Base-by-base conservation (phyloP, 2,329 filamentous ascomycete species). In the Beauveria medogensis region DNA sequence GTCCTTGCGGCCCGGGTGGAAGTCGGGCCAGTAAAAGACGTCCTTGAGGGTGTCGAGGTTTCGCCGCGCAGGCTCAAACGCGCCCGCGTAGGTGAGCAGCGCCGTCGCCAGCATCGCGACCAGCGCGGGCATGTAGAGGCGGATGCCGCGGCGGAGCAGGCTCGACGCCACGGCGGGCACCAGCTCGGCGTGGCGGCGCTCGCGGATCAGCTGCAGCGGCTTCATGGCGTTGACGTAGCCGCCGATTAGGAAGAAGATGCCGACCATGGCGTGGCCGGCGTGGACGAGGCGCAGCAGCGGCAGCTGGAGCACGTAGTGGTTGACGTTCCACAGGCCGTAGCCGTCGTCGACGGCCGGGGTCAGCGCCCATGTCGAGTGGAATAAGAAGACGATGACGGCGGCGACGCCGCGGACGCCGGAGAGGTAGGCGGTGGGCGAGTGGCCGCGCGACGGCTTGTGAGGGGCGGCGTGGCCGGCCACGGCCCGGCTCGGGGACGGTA, bases 191-290 rank as follows among this genome's bases (percentile, higher is more conserved):
- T 51, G 20, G 46, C 53, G 53, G 24, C 37, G 52, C 2, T 41
- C 44, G n/a, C 62, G 51, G 9, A 58, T 53, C 40, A 51, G 28
- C 8, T 22, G 37, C 14, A 47, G 50, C 8, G 59, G 54, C 34
- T 50, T 59, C 12, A 46, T 18, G 30, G 62, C 54, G 48, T 59
- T 59, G 52, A 55, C 62, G 41, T 57, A 60, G 52, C 62, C 62
- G 37, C 60, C 60, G 20, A 63, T 62, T n/a, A 63, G 47, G 55
- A 63, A 62, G 56, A 63, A 63, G 14, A 63, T n/a, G 47, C 46
- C 46, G 30, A 63, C 62, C 62, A 63, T 63, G 40, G 60, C 54
- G 48, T 62, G 60, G 20, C 61, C 62, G 8, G 55, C 60, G 43
- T 56, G 55, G 12, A 62, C 44, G 18, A 62, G 41, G 12, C 60